These are phyloP conservation scores for Fusarium sp. DNA, from an alignment of 2,329 filamentous ascomycete species.

Conservation along the genomic window DNA sequence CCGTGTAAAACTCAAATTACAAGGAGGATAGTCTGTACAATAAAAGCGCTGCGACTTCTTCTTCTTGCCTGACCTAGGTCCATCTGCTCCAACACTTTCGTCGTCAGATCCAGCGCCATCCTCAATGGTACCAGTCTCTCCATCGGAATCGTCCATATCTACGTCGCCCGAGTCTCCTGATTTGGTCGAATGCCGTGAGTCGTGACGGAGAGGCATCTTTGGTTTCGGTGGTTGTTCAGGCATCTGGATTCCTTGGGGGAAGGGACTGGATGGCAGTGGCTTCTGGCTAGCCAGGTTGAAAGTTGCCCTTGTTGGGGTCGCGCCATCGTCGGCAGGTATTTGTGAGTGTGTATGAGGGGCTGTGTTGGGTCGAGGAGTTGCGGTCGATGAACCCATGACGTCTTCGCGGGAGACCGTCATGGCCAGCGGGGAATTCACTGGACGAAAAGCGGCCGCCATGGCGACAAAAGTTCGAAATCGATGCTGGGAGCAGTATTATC, in stretches of 20 bases:
- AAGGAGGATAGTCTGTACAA: slow-evolving; percentile 94
- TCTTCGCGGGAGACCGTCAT: slow-evolving; percentile 47
- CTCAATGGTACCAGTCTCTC: slow-evolving; percentile 61
- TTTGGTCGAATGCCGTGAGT: slow-evolving; percentile 69
- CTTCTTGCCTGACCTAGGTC: slow-evolving; percentile 83
- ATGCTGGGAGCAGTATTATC: slow-evolving; percentile 13
- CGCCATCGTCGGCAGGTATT: slow-evolving; percentile 54
- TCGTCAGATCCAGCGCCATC: slow-evolving; percentile 69
- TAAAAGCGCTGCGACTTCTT: slow-evolving; percentile 97
- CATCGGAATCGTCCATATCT: slow-evolving; percentile 80
- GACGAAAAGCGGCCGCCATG: slow-evolving; percentile 61
- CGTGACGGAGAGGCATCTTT: slow-evolving; percentile 52
- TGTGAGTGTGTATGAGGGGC: slow-evolving; percentile 45
- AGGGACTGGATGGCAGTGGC: slow-evolving; percentile 63
- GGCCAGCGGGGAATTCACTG: slow-evolving; percentile 56
- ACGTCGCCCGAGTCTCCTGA: slow-evolving; percentile 74
- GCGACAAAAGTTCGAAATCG: slow-evolving; percentile 34
- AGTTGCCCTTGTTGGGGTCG: slow-evolving; percentile 71
- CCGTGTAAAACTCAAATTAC: slow-evolving; percentile 91
- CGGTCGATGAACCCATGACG: slow-evolving; percentile 50
- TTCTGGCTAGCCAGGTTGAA: slow-evolving; percentile 62
- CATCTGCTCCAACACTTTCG: slow-evolving; percentile 70
- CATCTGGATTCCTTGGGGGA: slow-evolving; percentile 59
- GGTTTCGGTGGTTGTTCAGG: slow-evolving; percentile 55
- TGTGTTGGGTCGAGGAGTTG: slow-evolving; percentile 49